A percentile compares a stretch with the other conserved stretches of the same genome.
Conservation (phyloP, 2,329 filamentous ascomycete genomes). For the Alternaria sp. region DNA sequence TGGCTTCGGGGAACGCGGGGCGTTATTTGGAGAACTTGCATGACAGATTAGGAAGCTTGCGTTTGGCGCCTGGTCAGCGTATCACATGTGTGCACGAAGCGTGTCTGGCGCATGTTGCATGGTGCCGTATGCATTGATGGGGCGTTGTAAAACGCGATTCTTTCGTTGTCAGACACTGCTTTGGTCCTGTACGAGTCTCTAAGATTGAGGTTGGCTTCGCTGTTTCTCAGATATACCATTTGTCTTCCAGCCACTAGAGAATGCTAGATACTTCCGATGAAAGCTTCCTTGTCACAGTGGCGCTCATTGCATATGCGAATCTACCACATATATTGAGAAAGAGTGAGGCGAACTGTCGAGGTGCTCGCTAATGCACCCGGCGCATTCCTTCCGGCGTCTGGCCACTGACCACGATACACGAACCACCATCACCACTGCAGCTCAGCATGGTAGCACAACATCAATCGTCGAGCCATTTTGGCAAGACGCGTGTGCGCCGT, state of each 20-base stretch:
- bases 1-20: conserved; percentile 9
- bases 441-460: conserved; percentile 19
- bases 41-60: conserved; percentile 11
- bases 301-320: neutral
- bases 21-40: conserved; percentile 14
- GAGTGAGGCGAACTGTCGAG: conserved; percentile 30
- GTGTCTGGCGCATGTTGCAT: conserved; percentile 32
- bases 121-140: conserved; percentile 35
- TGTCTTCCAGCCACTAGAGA: neutral
- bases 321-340: neutral
- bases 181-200: neutral
- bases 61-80: conserved; percentile 27
- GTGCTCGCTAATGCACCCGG: conserved; percentile 10
- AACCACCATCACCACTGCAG: conserved; percentile 26
- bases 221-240: conserved; percentile 27
- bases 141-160: conserved; percentile 29
- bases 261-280: neutral
- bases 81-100: conserved; percentile 35
- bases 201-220: conserved; percentile 1
- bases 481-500: conserved; percentile 14
- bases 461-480: conserved; percentile 1
- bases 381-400: conserved; percentile 16
- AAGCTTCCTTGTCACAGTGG: neutral
- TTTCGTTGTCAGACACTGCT: conserved; percentile 6
- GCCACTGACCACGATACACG: conserved; percentile 31